phyloP scores from a whole-genome alignment of 257 asterid genomes.

The Apocynum venetum region DNA sequence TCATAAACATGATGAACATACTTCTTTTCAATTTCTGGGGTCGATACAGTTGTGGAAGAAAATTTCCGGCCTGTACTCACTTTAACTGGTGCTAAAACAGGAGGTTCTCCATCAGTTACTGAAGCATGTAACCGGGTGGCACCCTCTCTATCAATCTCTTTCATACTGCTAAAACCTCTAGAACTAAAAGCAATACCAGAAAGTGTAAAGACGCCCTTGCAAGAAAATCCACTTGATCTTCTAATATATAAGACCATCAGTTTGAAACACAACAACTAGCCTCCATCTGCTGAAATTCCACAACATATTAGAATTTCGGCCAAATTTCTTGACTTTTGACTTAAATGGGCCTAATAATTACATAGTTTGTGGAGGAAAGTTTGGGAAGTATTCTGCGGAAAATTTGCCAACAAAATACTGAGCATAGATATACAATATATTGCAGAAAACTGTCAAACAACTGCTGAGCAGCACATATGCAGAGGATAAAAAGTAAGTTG shows the following conservation, averaged over 20 bases:
- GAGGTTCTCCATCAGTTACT: constrained; percentile 26
- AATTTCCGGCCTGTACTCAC: constrained; percentile 26
- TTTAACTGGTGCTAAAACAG: constrained; percentile 42
- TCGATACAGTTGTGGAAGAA: constrained; percentile 45
- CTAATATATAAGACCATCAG: constrained; percentile 45
- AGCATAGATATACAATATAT: background rate
- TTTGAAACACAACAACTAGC: constrained; percentile 26
- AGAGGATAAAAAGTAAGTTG: background rate
- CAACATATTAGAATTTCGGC: constrained; percentile 5
- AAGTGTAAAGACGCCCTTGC: constrained; percentile 13
- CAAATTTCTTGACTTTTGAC: background rate
- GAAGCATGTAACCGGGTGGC: constrained; percentile 20
- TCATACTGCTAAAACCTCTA: constrained; percentile 49
- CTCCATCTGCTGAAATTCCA: constrained; percentile 21
- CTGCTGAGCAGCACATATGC: background rate
- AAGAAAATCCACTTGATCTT: constrained; percentile 22
- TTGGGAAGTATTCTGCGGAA: background rate
- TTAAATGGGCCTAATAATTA: background rate
- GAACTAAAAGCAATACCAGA: constrained; percentile 3
- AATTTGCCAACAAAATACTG: background rate
- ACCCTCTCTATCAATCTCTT: constrained; percentile 30
- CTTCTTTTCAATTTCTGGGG: constrained; percentile 94
- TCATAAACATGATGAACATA: constrained; percentile 92
- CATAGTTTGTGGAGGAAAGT: background rate
- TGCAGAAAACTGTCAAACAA: background rate